Evolutionary conservation across 2,329 filamentous ascomycete species (phyloP), one percentile per base, ranked within the genome.

Genomic region (Fusarium piperis): DNA sequence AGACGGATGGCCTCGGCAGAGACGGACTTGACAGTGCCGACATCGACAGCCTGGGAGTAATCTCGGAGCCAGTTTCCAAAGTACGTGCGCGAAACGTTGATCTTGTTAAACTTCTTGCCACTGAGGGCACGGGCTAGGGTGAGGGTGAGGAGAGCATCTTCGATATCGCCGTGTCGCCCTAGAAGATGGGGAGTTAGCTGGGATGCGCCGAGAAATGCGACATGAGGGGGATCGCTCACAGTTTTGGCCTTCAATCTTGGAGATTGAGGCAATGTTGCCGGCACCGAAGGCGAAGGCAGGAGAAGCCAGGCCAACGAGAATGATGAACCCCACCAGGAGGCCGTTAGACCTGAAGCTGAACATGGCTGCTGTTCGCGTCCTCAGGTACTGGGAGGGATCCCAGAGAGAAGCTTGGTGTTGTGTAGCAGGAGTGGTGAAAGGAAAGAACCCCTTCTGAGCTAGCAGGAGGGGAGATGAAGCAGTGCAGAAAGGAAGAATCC

Each of bases 31-130:
- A 97, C 90, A 5, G 94, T 97, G 68, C 94, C 95, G 56, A 97
- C 93, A 81, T 98, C 95, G 76, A 97, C 93, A 68, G 94, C 95
- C 82, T 98, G 95, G 59, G 93, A 96, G 83, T 98, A 98, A 82
- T 98, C 95, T 66, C 88, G 90, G 35, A 97, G 89, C 95, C 95
- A 97, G 85, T 97, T 98, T 72, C 95, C 95, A 84, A 98, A 98
- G 85, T 98, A 98, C 71, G 97, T 93, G 68, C 94, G 90, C 71
- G 95, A 93, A 70, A 97, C 93, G 78, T 91, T 92, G 78, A 97
- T 89, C 84, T 96, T 96, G 85, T 89, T 90, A 83, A 97, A 97
- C 78, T 95, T 97, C 85, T 95, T 94, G 74, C 85, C 84, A 73
- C 84, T 85, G 68, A 86, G 81, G 74, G 84, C 84, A 52, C 80